A percentile compares a stretch with the other conserved stretches of the same genome.
Evolutionary conservation across 2,329 filamentous ascomycete genomes (phyloP).

Genomic region (Trichoderma asperellum): DNA sequence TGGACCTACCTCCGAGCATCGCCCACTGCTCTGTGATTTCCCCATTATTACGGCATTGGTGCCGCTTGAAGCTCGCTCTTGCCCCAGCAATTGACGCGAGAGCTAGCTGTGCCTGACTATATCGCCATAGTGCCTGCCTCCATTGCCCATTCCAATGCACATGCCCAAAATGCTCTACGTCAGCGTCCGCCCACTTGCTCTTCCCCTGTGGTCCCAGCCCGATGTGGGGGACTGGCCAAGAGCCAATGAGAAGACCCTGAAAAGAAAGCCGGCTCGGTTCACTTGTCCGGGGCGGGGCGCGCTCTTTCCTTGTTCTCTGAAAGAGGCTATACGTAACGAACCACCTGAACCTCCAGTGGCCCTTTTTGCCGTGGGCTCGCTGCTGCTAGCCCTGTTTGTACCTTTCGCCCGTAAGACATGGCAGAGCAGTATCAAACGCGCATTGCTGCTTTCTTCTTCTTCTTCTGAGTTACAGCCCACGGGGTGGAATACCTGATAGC

Average conservation of each 20-base stretch:
- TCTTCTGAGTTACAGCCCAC: neutral
- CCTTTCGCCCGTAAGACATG: neutral
- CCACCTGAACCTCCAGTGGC: neutral
- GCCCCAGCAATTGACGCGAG: neutral
- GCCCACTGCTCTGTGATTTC: neutral
- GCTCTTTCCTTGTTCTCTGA: neutral
- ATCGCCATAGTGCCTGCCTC: neutral
- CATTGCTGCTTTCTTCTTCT: neutral
- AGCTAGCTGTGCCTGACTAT: constrained; percentile 13
- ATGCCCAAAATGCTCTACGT: constrained; percentile 4
- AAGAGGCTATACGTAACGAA: neutral
- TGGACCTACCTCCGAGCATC: neutral
- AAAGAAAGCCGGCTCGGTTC: constrained; percentile 24
- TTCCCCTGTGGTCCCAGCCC: neutral
- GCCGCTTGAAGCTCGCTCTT: neutral
- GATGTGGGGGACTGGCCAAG: neutral
- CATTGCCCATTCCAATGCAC: neutral
- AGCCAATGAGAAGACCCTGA: constrained; percentile 13
- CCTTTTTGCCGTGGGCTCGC: neutral
- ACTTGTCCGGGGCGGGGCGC: constrained; percentile 8
- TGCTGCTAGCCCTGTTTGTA: constrained; percentile 6
- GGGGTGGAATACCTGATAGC: neutral
- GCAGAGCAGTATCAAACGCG: neutral
- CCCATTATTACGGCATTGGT: neutral
- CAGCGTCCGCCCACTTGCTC: constrained; percentile 5